Percentiles rank a stretch among this genome's conserved stretches.
Conservation (phyloP, 2,329 filamentous ascomycete genomes). For the Neocatenulostroma microsporum region DNA sequence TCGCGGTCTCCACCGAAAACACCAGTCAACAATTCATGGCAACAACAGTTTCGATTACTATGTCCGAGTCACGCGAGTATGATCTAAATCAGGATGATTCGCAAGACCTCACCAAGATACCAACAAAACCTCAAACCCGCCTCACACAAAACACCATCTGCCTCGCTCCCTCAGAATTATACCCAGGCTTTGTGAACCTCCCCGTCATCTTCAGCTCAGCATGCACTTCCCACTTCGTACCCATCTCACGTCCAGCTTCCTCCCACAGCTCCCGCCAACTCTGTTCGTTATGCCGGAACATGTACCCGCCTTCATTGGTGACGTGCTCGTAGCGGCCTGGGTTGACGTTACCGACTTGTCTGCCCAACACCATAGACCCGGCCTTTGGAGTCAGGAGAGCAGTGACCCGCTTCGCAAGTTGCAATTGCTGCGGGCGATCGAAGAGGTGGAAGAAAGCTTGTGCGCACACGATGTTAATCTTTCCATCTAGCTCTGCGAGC, state of each 20-base stretch:
- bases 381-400: conserved; percentile 26
- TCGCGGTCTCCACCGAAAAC: too few relatives aligned
- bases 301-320: conserved; percentile 13
- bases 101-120: too few relatives aligned
- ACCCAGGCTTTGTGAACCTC: too few relatives aligned
- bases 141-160: too few relatives aligned
- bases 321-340: conserved; percentile 17
- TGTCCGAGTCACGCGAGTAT: too few relatives aligned
- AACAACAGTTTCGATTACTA: too few relatives aligned
- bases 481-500: conserved; percentile 23
- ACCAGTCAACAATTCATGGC: too few relatives aligned
- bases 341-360: conserved; percentile 29
- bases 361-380: conserved; percentile 32
- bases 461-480: conserved; percentile 35
- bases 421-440: conserved; percentile 32
- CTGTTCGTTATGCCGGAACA: conserved; percentile 32
- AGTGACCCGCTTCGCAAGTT: conserved; percentile 26
- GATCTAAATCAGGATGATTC: too few relatives aligned
- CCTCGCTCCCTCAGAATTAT: too few relatives aligned
- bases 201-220: conserved; percentile 12
- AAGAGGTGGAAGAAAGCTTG: conserved; percentile 39
- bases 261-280: conserved; percentile 32
- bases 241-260: conserved; percentile 32
- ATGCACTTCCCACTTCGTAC: conserved; percentile 29
- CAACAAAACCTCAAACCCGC: too few relatives aligned